Evolutionary conservation across 2,329 filamentous ascomycete genomes (phyloP).

Genomic region (Colletotrichum siamense): DNA sequence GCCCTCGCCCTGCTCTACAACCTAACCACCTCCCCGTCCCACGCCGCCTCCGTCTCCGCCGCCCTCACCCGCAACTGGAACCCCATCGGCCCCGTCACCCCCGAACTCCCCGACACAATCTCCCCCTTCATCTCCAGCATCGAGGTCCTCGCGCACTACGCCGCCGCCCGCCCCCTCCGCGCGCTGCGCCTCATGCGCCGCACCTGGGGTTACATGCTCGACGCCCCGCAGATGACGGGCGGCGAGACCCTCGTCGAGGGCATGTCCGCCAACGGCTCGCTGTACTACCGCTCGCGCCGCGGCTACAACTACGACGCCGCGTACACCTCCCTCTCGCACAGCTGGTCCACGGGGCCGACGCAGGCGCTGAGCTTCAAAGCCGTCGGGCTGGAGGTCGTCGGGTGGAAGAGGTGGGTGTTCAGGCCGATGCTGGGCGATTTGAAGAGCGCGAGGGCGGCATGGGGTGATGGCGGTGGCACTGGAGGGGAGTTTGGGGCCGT

Average conservation of each 20-base stretch:
- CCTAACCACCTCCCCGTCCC: slow-evolving; percentile 20
- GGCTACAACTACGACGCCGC: slow-evolving; percentile 36
- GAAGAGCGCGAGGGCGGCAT: slow-evolving; percentile 24
- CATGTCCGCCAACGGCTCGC: slow-evolving; percentile 37
- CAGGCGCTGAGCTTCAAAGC: slow-evolving; percentile 29
- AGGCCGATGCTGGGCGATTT: slow-evolving; percentile 27
- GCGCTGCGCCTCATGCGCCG: slow-evolving; percentile 33
- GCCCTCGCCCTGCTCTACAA: slow-evolving; percentile 46
- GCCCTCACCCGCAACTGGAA: slow-evolving; percentile 30
- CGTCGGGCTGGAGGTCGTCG: slow-evolving; percentile 29
- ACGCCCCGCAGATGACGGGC: slow-evolving; percentile 36
- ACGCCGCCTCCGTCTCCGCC: slow-evolving; percentile 23
- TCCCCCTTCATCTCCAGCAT: slow-evolving; percentile 38
- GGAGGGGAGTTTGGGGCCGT: neutral
- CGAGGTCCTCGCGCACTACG: slow-evolving; percentile 38
- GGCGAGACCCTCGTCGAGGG: slow-evolving; percentile 41
- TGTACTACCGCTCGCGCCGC: slow-evolving; percentile 35
- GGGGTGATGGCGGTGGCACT: neutral
- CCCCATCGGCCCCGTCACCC: slow-evolving; percentile 32
- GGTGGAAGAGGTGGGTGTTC: slow-evolving; percentile 32
- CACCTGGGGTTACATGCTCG: slow-evolving; percentile 34
- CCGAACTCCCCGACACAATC: slow-evolving; percentile 39
- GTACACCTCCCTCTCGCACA: slow-evolving; percentile 38
- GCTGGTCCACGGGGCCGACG: slow-evolving; percentile 38
- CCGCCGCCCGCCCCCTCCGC: slow-evolving; percentile 22